Evolutionary conservation across 345 rosid genomes (phyloP), one percentile per base, ranked within the genome.

Genomic region (Arabidopsis suecica): DNA sequence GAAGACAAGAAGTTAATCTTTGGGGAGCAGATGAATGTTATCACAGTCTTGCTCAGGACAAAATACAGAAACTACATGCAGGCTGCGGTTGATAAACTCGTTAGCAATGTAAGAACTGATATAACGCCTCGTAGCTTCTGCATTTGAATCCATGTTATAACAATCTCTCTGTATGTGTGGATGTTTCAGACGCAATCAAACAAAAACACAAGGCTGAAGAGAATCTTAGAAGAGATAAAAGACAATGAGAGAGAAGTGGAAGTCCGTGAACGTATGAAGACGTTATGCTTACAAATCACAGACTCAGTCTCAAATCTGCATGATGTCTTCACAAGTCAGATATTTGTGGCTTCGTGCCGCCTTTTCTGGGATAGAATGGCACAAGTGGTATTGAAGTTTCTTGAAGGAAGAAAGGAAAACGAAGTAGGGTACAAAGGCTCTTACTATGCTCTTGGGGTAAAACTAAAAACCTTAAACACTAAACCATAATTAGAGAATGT

Each of bases 291-390:
- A 30, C 99, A 92, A 60, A 85, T 90, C 37, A 82, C 74, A 6
- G 97, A 90, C 48, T 89, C 90, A 8, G 84, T 90, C 72, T 81
- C 91, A 50, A 95, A 90, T 77, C 77, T 95, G 72, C 94, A 95
- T 18, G 90, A 85, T 54, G 91, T 88, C 62, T 95, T 90, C 71
- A 79, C 93, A 34, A 87, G 88, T 66, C 76, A 82, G 82, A 90
- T 95, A 71, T 95, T 95, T 76, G 86, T 93, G 11, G 90, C 98
- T 68, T 82, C 84, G 22, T 87, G 93, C 78, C 93, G 97, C 33
- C 94, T 93, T 57, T 86, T 92, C 69, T 95, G 98, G 98, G 99
- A 95, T 73, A 85, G 89, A 79, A 89, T 91, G 94, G 99, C 97
- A 64, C 94, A 92, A 91, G 83, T 90, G 71, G 94, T 95, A 42